A percentile compares a stretch with the other conserved stretches of the same genome.
These are phyloP conservation scores for Fusarium torulosum DNA, from an alignment of 2,329 filamentous ascomycete species.

Conservation along the genomic window DNA sequence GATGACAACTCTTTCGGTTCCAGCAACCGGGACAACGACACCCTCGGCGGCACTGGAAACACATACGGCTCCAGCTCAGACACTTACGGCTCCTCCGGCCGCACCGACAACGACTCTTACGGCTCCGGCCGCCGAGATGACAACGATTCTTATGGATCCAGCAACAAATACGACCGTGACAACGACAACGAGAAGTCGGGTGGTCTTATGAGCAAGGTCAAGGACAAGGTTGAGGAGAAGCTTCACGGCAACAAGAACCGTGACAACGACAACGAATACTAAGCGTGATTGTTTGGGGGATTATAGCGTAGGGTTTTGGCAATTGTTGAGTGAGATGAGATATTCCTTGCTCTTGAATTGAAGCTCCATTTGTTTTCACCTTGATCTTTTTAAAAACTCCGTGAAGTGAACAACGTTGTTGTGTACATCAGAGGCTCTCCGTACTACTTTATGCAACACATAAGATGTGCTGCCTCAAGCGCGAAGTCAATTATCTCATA, in stretches of 20 bases:
- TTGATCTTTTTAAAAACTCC: no score
- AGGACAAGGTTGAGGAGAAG: slow-evolving; percentile 68
- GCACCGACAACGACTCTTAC: slow-evolving; percentile 4
- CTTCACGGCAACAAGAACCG: slow-evolving; percentile 59
- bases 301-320: slow-evolving; percentile 17
- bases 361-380: slow-evolving; percentile 1
- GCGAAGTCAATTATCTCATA: neutral
- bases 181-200: slow-evolving; percentile 48
- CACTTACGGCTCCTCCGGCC: slow-evolving; percentile 6
- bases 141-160: slow-evolving; percentile 15
- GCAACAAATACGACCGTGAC: slow-evolving; percentile 18
- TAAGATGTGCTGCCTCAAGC: no score
- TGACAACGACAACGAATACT: slow-evolving; percentile 45
- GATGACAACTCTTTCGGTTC: slow-evolving; percentile 15
- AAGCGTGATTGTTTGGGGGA: slow-evolving; percentile 4
- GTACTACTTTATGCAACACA: neutral
- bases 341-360: slow-evolving; percentile 21
- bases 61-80: slow-evolving; percentile 13
- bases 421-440: no score
- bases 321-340: slow-evolving; percentile 8
- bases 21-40: slow-evolving; percentile 1
- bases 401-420: neutral
- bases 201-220: slow-evolving; percentile 66
- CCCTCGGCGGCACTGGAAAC: neutral
- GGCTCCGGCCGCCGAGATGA: slow-evolving; percentile 1